These are phyloP conservation scores for Phytopythium chamaehyphon DNA, from an alignment of 352 stramenopile genomes.

Conservation along the genomic window DNA sequence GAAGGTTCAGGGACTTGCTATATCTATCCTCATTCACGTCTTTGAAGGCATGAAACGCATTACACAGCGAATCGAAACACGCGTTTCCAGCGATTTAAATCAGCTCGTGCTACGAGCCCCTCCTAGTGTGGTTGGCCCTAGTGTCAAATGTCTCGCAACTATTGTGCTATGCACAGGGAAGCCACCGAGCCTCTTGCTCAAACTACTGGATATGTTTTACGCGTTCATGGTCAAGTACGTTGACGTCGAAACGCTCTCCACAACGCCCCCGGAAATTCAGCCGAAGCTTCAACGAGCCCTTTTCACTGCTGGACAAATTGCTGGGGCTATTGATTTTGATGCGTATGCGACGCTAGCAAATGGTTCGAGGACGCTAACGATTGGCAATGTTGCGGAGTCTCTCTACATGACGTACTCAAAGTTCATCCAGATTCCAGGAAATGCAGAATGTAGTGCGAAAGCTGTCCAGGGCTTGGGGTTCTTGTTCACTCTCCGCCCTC, in stretches of 20 bases:
- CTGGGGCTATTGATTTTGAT: conserved; percentile 64
- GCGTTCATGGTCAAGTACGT: conserved; percentile 51
- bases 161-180: conserved; percentile 43
- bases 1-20: conserved; percentile 55
- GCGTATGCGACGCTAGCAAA: conserved; percentile 19
- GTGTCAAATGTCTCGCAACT: conserved; percentile 67
- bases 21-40: conserved; percentile 64
- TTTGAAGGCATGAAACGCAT: conserved; percentile 48
- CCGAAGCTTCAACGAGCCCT: conserved; percentile 69
- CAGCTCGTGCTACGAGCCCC: conserved; percentile 51
- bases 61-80: conserved; percentile 30
- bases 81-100: conserved; percentile 63
- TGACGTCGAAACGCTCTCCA: conserved; percentile 23
- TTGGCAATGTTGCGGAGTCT: conserved; percentile 50
- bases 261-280: conserved; percentile 31
- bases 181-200: conserved; percentile 37
- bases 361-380: conserved; percentile 26
- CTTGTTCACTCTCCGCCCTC: conserved; percentile 59
- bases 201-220: conserved; percentile 69
- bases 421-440: conserved; percentile 43
- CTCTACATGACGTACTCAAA: conserved; percentile 57
- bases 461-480: conserved; percentile 82
- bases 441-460: conserved; percentile 53
- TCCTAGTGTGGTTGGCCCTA: conserved; percentile 81
- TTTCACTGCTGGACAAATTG: conserved; percentile 67